Evolutionary conservation across 2,329 filamentous ascomycete genomes (phyloP), one percentile per base, ranked within the genome.

Genomic region (Meredithiella fracta): DNA sequence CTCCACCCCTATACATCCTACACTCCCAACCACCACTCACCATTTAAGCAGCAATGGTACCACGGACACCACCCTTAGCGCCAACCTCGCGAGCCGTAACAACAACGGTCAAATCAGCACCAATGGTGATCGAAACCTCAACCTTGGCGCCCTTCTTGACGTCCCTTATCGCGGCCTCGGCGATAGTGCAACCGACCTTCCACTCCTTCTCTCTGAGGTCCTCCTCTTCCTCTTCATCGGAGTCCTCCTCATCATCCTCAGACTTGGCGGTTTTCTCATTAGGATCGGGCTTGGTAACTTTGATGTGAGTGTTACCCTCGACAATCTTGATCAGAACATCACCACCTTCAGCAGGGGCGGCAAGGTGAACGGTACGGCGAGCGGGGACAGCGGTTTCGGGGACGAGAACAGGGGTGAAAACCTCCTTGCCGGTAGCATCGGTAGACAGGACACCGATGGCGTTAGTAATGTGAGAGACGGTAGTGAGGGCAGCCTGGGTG

Each of bases 401-500:
- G 51, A 83, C 78, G 60, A 98, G 78, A 63, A 98, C 78, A 58
- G 88, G 82, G 51, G 81, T 80, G 73, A 97, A 96, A 59, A 80
- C 72, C 61, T 86, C 82, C 58, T 79, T 75, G 51, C 76, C 75
- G 51, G 82, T 74, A 42, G 69, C 65, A 62, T 69, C 75, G 58
- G 79, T 72, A 62, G 82, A 79, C 60, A 94, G 77, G 54, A 97
- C 85, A 67, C 92, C 92, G 60, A 98, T 86, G 60, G 91, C 86
- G 66, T 90, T 85, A 63, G 80, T 76, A 60, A 94, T 82, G 73
- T 98, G 92, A 64, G 89, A 88, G 54, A 94, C 89, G 15, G 90
- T 91, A 34, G 91, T 96, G 61, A 98, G 89, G 66, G 89, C 87
- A 54, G 92, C 84, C 74, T 98, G 91, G 51, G 89, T 94, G 60